Evolutionary conservation across 176 grass and related monocot species (phyloP).

Genomic region (Ampelocalamus luodianensis): DNA sequence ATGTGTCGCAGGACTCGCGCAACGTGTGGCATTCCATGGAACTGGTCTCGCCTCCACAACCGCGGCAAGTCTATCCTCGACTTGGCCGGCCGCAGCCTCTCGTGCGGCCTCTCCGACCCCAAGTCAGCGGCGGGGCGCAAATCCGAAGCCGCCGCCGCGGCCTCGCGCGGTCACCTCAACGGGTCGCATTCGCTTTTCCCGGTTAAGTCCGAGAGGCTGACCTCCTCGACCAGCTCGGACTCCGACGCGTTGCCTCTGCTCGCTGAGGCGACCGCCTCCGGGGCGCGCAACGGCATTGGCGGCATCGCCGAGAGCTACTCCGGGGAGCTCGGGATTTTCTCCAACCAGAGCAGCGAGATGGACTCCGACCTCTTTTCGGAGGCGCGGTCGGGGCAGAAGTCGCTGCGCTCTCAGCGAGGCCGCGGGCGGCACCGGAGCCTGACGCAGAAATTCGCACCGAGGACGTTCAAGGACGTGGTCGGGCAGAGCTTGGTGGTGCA

Average conservation of each 20-base stretch:
- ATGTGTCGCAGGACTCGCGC: slow-evolving; percentile 55
- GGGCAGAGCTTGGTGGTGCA: slow-evolving; percentile 87
- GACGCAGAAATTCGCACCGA: slow-evolving; percentile 82
- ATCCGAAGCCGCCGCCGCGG: slow-evolving; percentile 38
- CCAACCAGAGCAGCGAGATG: slow-evolving; percentile 64
- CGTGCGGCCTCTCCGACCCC: slow-evolving; percentile 80
- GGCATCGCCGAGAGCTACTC: slow-evolving; percentile 59
- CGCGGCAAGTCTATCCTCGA: slow-evolving; percentile 87
- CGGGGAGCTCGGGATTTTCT: slow-evolving; percentile 81
- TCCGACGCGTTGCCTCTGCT: slow-evolving; percentile 78
- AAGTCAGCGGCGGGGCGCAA: slow-evolving; percentile 51
- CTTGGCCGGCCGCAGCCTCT: slow-evolving; percentile 69
- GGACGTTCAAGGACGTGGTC: slow-evolving; percentile 79
- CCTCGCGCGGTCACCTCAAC: slow-evolving; percentile 41
- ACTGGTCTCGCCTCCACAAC: slow-evolving; percentile 94
- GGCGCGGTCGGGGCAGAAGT: slow-evolving; percentile 46
- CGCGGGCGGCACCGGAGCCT: slow-evolving; percentile 72
- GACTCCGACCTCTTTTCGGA: slow-evolving; percentile 73
- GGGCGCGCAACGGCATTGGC: slow-evolving; percentile 34
- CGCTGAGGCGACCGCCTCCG: slow-evolving; percentile 41
- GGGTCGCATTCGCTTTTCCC: slow-evolving; percentile 53
- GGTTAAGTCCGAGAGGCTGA: slow-evolving; percentile 59
- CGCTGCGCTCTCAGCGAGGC: slow-evolving; percentile 31
- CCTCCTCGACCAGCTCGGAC: slow-evolving; percentile 72
- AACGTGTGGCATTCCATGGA: slow-evolving; percentile 95